phyloP scores from a whole-genome alignment of 768 basidiomycete genomes.

The Leccinum obscurum region DNA sequence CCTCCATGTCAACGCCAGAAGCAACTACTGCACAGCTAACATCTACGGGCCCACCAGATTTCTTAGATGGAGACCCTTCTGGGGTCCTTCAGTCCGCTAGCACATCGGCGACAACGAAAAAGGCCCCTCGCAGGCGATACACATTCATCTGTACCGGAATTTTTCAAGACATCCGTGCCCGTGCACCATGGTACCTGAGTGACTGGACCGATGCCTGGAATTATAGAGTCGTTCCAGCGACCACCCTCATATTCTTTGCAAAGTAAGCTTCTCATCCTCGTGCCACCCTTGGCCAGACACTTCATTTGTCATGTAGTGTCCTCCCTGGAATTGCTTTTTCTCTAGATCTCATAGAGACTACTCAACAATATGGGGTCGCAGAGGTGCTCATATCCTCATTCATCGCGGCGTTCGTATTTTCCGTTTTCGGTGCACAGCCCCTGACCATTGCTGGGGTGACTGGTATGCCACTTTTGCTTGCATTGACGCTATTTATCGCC shows the following conservation, averaged over 20 bases:
- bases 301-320: slow-evolving; percentile 47
- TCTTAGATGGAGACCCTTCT: background rate
- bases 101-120: slow-evolving; percentile 5
- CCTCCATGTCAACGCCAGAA: background rate
- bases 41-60: background rate
- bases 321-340: slow-evolving; percentile 92
- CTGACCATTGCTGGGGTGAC: slow-evolving; percentile 92
- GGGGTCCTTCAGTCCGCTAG: slow-evolving; percentile 3
- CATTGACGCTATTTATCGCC: background rate
- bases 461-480: slow-evolving; percentile 39
- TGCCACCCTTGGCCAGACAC: background rate
- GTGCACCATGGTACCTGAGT: slow-evolving; percentile 76
- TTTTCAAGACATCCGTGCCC: slow-evolving; percentile 61
- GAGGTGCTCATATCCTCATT: slow-evolving; percentile 84
- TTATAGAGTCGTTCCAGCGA: slow-evolving; percentile 86
- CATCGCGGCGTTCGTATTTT: slow-evolving; percentile 88
- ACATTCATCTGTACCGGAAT: slow-evolving; percentile 57
- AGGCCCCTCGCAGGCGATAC: background rate
- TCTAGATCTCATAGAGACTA: slow-evolving; percentile 88
- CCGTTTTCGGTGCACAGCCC: slow-evolving; percentile 87
- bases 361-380: slow-evolving; percentile 83
- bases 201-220: slow-evolving; percentile 95
- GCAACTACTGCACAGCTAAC: background rate
- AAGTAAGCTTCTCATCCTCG: slow-evolving; percentile 51
- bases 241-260: slow-evolving; percentile 82